Percentiles rank a stretch among this genome's conserved stretches.
phyloP scores from a whole-genome alignment of 2,329 filamentous ascomycete species.

The Pestalotiopsis sp. region DNA sequence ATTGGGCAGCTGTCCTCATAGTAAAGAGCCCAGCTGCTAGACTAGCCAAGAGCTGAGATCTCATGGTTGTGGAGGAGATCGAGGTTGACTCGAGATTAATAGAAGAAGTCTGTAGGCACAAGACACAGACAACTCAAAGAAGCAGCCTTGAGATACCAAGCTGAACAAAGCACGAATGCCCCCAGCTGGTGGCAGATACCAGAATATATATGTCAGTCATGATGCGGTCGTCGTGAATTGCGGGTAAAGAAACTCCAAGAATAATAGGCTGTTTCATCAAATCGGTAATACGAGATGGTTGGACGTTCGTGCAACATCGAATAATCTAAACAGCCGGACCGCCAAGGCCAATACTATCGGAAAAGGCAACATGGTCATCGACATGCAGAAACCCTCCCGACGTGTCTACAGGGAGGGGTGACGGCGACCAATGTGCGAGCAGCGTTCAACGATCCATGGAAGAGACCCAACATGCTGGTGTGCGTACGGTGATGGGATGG shows the following conservation, averaged over 20 bases:
- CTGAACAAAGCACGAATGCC: neutral
- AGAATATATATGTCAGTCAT: neutral
- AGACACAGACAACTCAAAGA: neutral
- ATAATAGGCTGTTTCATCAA: slow-evolving; percentile 6
- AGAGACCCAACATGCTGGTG: neutral
- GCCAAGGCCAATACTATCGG: neutral
- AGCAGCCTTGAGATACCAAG: neutral
- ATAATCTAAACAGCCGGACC: neutral
- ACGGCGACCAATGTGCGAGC: neutral
- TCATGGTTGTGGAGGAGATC: neutral
- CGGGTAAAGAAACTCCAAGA: neutral
- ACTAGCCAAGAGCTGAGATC: neutral
- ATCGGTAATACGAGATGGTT: slow-evolving; percentile 5
- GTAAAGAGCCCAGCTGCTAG: slow-evolving; percentile 1
- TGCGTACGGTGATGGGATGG: neutral
- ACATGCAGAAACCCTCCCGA: neutral
- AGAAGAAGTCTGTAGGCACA: neutral
- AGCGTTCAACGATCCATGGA: neutral
- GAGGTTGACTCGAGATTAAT: neutral
- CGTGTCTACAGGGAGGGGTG: neutral
- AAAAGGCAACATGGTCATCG: neutral
- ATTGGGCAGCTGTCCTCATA: neutral
- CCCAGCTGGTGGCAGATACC: neutral
- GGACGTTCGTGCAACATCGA: neutral
- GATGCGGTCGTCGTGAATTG: neutral